These are phyloP conservation scores for Talaromyces sp. DNA, from an alignment of 2,329 filamentous ascomycete genomes.

Conservation along the genomic window DNA sequence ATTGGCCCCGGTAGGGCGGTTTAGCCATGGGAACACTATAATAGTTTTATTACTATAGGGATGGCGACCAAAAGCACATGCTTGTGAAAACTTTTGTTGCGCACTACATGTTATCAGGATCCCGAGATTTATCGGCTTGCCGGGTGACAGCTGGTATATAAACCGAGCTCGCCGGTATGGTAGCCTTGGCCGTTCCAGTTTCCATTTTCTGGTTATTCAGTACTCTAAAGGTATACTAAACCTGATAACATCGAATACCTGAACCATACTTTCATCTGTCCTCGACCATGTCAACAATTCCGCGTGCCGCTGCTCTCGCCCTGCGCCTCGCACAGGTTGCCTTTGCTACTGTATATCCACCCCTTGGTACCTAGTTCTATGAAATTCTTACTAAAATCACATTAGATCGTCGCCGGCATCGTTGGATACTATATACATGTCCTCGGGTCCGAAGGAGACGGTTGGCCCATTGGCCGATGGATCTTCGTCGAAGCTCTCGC, in stretches of 20 bases:
- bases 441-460: constrained; percentile 39
- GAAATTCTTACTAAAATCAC: constrained; percentile 12
- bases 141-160: neutral
- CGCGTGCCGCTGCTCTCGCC: neutral
- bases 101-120: neutral
- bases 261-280: neutral
- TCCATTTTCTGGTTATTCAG: neutral
- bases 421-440: constrained; percentile 61
- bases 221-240: neutral
- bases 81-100: neutral
- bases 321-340: constrained; percentile 49
- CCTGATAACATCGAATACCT: neutral
- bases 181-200: neutral
- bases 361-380: constrained; percentile 13
- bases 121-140: neutral
- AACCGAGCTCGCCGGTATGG: neutral
- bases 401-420: constrained; percentile 59
- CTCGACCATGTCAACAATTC: neutral
- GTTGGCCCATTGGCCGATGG: constrained; percentile 59
- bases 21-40: neutral
- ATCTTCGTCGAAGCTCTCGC: constrained; percentile 75
- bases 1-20: neutral
- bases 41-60: neutral
- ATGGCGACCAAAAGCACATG: neutral
- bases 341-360: constrained; percentile 58